Percentiles rank a stretch among this genome's conserved stretches.
phyloP scores from a whole-genome alignment of 2,329 filamentous ascomycete species.

The Bimuria novae-zelandiae region DNA sequence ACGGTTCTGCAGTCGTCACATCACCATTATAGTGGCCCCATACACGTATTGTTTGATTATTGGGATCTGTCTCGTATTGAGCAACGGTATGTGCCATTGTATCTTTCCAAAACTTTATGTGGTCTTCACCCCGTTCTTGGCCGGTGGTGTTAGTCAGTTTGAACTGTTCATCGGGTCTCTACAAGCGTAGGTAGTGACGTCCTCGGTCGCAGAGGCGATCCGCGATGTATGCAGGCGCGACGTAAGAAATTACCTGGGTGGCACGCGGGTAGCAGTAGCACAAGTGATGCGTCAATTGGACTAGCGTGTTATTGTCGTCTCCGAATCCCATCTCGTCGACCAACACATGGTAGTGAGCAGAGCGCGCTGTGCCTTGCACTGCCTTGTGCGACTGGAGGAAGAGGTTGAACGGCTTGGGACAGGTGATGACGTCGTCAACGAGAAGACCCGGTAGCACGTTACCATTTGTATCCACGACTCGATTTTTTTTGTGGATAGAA shows the following conservation, averaged over 20 bases:
- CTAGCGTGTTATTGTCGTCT: background rate
- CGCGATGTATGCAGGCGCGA: conserved; percentile 34
- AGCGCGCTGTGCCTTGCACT: conserved; percentile 32
- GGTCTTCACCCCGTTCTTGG: no score
- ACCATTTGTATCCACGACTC: no score
- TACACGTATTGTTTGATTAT: no score
- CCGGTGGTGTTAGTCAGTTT: no score
- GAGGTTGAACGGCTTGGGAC: conserved; percentile 32
- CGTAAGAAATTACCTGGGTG: conserved; percentile 21
- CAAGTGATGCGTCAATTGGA: background rate
- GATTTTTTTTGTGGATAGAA: no score
- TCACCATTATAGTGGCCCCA: no score
- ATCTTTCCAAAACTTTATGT: no score
- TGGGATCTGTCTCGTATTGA: no score
- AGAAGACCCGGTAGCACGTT: conserved; percentile 31
- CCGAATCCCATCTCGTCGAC: background rate
- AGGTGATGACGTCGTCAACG: conserved; percentile 34
- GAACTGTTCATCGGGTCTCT: no score
- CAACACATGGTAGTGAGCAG: conserved; percentile 40
- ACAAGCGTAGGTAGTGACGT: conserved; percentile 21
- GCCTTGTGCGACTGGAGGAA: conserved; percentile 36
- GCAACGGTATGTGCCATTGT: no score
- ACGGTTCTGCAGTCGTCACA: no score
- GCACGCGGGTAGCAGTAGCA: background rate
- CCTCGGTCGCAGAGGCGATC: conserved; percentile 33